Base-by-base conservation (phyloP, 2,329 filamentous ascomycete genomes). In the Aspergillus neoniger region DNA sequence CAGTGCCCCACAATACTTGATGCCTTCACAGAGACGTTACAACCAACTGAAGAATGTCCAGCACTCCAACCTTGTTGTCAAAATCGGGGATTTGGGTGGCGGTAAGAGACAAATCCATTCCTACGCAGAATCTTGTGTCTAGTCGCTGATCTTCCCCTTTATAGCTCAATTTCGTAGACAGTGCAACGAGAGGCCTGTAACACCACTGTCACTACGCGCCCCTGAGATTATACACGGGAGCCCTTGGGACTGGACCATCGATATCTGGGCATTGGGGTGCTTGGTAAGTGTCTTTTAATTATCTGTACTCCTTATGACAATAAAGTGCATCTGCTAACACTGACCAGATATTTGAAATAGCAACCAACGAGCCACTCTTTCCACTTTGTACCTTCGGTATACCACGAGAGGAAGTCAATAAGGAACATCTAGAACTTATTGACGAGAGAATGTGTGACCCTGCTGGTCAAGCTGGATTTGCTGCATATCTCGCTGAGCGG, bases 181-280 rank as follows among this genome's bases (percentile, higher is more conserved):
- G 50, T 55, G 63, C 55, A 38, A 59, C 23, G 21, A 21, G 32
- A 1, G 15, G 8, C 63, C 66, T 10, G 65, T 66, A 19, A 66
- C 63, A 23, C 65, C 63, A 12, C 59, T 28, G 43, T 60, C 54
- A 21, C 47, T 70, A n/a, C 55, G 63, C 36, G 62, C 67, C n/a
- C 65, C 65, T 49, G 66, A 69, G 57, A 36, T 67, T 28, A 61
- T 69, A 38, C 48, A 55, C 17, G 32, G 19, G 23, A 30, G 60
- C 28, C 15, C 41, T 3, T 69, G 65, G 63, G 58, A 67, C 58
- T 41, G 25, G 21, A 52, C 30, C 1, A 62, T 67, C 17, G 67
- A 69, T 54, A 65, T 67, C 38, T 69, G 67, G 68, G 39, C 62
- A 44, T 55, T 68, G 57, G 66, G 63, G 19, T 70, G 66, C 44